Base-by-base conservation (phyloP, 768 basidiomycete genomes). In the Collybia mongolica region DNA sequence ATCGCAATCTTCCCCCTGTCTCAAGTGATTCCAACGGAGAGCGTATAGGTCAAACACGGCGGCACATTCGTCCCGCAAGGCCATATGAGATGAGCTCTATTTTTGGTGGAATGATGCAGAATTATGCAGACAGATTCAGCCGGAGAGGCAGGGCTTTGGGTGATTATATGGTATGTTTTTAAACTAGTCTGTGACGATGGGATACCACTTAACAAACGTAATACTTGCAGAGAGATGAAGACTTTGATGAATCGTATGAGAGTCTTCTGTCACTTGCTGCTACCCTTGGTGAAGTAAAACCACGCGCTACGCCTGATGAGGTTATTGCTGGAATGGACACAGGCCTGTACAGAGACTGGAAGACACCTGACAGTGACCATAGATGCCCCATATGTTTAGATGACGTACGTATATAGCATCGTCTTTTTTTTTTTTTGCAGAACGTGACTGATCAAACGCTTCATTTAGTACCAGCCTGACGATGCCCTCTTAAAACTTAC, bases 301-400 rank as follows among this genome's bases (percentile, higher is more conserved):
- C 87, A 0, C 81, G 75, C 22, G 76, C 77, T 18, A 87, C 86
- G 1, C 83, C 88, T 2, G 74, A 77, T 1, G 70, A 83, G 6
- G 72, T 89, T 24, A 69, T 93, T 41, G 65, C 79, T 11, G 69
- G 74, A 0, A 67, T 91, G 44, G 83, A 87, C 17, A 81, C 72
- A 14, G 84, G 74, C 0, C 63, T 72, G 18, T 91, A 83, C 64
- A 80, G 79, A 56, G 87, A 89, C 26, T 90, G 87, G 86, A 76
- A 74, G 39, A 80, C 72, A 5, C 62, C 73, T 1, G 84, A 84
- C 35, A 82, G 83, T 48, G 90, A 92, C 54, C 71, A 79, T 48
- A 76, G 88, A 39, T 93, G 90, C 65, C 89, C 90, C 1, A 92
- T 93, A 46, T 93, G 90, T 60, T 66, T 92, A 54, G 90, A 92